phyloP scores from a whole-genome alignment of 2,329 filamentous ascomycete genomes.

The Fusarium sp. region DNA sequence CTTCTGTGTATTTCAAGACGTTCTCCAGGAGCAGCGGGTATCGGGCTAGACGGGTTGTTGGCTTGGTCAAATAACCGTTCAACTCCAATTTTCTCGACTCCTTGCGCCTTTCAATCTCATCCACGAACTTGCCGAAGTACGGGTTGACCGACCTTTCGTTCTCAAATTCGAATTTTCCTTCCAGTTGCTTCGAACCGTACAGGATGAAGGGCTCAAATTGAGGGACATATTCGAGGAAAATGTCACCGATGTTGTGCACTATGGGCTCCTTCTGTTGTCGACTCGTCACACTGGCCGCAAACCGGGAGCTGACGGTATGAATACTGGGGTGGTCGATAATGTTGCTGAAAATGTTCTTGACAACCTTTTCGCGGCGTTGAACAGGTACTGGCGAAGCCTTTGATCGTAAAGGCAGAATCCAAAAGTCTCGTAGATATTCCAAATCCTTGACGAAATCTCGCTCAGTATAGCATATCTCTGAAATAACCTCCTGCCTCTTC shows the following conservation, averaged over 20 bases:
- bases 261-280: constrained; percentile 92
- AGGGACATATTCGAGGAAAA: constrained; percentile 91
- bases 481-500: constrained; percentile 98
- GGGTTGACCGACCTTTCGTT: constrained; percentile 91
- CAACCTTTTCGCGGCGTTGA: constrained; percentile 87
- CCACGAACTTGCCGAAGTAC: constrained; percentile 89
- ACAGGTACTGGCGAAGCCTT: constrained; percentile 89
- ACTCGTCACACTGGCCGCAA: constrained; percentile 88
- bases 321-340: constrained; percentile 86
- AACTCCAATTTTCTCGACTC: constrained; percentile 96
- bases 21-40: constrained; percentile 94
- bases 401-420: constrained; percentile 91
- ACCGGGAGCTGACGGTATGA: constrained; percentile 87
- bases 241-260: constrained; percentile 89
- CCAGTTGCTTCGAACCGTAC: constrained; percentile 94
- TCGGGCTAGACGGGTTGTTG: constrained; percentile 91
- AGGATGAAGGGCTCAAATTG: constrained; percentile 96
- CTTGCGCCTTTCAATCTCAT: constrained; percentile 94
- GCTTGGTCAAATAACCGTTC: constrained; percentile 97
- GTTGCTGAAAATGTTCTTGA: constrained; percentile 95
- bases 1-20: constrained; percentile 89
- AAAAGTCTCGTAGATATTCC: constrained; percentile 97
- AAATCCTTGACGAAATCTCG: constrained; percentile 98
- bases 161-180: constrained; percentile 98
- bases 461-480: constrained; percentile 98